These are phyloP conservation scores for Teratosphaeria epicoccoides DNA, from an alignment of 2,329 filamentous ascomycete species.

Conservation along the genomic window DNA sequence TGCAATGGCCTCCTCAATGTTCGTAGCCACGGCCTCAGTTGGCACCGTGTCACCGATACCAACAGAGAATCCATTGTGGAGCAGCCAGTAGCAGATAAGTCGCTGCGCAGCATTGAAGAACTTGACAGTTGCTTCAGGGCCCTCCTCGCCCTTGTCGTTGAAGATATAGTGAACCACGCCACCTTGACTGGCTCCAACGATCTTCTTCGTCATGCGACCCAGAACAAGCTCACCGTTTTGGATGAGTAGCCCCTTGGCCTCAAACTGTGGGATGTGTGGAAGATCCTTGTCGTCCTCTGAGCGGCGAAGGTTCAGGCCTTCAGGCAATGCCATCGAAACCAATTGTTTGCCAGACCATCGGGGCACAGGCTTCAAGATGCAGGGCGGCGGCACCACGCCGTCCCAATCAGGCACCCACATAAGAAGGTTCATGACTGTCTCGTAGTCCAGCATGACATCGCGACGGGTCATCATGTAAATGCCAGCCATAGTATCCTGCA, in stretches of 20 bases:
- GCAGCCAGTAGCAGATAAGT: conserved; percentile 92
- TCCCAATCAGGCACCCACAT: conserved; percentile 98
- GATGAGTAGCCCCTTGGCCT: conserved; percentile 57
- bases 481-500: conserved; percentile 93
- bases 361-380: conserved; percentile 85
- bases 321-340: conserved; percentile 82
- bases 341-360: conserved; percentile 99
- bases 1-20: conserved; percentile 72
- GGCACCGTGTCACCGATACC: conserved; percentile 98
- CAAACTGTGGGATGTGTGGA: conserved; percentile 18
- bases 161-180: conserved; percentile 93
- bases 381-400: conserved; percentile 80
- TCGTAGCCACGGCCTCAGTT: conserved; percentile 69
- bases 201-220: conserved; percentile 86
- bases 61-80: conserved; percentile 94
- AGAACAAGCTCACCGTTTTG: conserved; percentile 83
- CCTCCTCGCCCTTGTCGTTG: conserved; percentile 77
- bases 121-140: conserved; percentile 57
- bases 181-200: conserved; percentile 76
- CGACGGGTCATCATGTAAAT: conserved; percentile 93
- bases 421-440: conserved; percentile 92
- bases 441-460: conserved; percentile 81
- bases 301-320: conserved; percentile 66
- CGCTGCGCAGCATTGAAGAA: conserved; percentile 95
- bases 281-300: conserved; percentile 16